phyloP scores from a whole-genome alignment of 83 land plant species.

The Larix sibirica region DNA sequence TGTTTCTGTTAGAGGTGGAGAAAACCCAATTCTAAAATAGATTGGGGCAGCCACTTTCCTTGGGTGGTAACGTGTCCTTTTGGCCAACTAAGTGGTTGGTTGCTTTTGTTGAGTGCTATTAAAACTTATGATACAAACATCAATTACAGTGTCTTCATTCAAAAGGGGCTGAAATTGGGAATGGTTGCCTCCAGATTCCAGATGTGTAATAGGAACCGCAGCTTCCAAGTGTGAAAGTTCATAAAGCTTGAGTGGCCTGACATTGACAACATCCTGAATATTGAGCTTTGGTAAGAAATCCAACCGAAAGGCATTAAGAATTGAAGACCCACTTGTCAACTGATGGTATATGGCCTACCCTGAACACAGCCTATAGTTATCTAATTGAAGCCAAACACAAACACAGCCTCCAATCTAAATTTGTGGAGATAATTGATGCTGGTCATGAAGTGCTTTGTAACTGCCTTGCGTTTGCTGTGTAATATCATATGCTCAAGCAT shows the following conservation, averaged over 20 bases:
- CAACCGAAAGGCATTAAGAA: neutral
- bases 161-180: neutral
- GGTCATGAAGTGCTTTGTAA: neutral
- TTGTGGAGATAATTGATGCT: neutral
- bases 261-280: neutral
- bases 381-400: neutral
- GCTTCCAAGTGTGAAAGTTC: neutral
- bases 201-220: neutral
- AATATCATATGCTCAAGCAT: neutral
- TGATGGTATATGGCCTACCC: neutral
- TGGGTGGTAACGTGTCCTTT: neutral
- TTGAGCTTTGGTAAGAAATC: neutral
- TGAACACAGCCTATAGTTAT: neutral
- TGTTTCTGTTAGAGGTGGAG: neutral
- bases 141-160: neutral
- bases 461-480: neutral
- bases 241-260: neutral
- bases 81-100: neutral
- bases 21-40: neutral
- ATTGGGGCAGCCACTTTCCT: neutral
- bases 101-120: neutral
- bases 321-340: too few species aligned
- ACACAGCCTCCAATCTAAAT: neutral
- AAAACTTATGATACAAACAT: neutral
- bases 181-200: neutral